These are phyloP conservation scores for Limonomyces culmigenus DNA, from an alignment of 1,284 basidiomycete species.

Conservation along the genomic window DNA sequence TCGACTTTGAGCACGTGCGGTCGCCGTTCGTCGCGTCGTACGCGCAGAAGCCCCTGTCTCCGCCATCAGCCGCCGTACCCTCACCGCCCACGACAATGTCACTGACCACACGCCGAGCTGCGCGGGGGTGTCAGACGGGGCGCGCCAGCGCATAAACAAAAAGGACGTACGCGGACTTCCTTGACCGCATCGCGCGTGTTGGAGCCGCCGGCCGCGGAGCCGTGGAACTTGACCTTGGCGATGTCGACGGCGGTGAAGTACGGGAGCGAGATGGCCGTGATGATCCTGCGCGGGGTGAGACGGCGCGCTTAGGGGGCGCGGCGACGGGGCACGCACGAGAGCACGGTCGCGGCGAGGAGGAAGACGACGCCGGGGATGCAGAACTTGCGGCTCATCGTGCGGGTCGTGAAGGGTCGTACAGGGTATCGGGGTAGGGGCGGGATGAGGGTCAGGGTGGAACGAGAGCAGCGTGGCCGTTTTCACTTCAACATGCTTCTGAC, in stretches of 20 bases:
- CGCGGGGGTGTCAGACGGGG: no score
- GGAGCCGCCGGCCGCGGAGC: slow-evolving; percentile 14
- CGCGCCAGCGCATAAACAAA: not conserved
- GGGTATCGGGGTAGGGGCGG: not conserved
- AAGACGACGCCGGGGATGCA: slow-evolving; percentile 49
- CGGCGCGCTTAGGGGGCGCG: not conserved
- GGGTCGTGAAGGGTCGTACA: not conserved
- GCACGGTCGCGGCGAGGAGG: slow-evolving; percentile 42
- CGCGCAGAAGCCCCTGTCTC: slow-evolving; percentile 33
- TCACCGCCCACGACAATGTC: no score
- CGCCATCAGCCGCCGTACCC: no score
- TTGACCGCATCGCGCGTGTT: slow-evolving; percentile 18
- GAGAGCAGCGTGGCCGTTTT: not conserved
- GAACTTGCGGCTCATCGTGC: slow-evolving; percentile 23
- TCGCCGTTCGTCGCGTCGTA: slow-evolving; percentile 24
- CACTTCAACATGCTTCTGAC: no score
- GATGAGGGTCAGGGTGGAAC: not conserved
- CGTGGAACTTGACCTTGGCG: slow-evolving; percentile 30
- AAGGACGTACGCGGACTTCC: slow-evolving; percentile 36
- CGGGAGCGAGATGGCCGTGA: slow-evolving; percentile 55
- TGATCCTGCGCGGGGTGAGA: not conserved
- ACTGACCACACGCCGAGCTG: no score
- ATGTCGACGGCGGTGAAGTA: slow-evolving; percentile 48
- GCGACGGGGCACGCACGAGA: slow-evolving; percentile 26
- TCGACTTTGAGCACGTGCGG: slow-evolving; percentile 23